Evolutionary conservation across 768 basidiomycete species (phyloP), one percentile per base, ranked within the genome.

Genomic region (Termitomyces sp.): DNA sequence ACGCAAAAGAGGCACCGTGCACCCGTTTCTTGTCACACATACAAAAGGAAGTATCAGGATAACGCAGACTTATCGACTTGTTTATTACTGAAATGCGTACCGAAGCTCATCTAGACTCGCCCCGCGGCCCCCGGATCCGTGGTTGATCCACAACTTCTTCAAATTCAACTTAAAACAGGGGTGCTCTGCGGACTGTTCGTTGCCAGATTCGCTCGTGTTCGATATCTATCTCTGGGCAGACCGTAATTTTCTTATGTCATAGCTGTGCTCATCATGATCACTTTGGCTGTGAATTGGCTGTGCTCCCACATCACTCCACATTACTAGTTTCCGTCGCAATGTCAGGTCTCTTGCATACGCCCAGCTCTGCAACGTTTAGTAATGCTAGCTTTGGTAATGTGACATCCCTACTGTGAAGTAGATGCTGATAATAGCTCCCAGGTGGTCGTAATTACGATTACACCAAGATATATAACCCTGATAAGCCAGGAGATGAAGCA

Each of bases 371-470:
- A 12, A 22, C 42, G 12, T 43, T 43, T 12, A 43, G 22, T 5
- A 43, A 43, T 24, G 10, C 42, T 22, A 43, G 22, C 22, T 13
- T 43, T 7, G 22, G 42, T 43, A 43, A 4, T n/a, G 24, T 43
- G 13, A 13, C 22, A 6, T 43, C 4, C 14, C 22, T 43, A 22
- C 12, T 24, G 42, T 22, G 22, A 43, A 13, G 22, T 24, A 13
- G 13, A 14, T 24, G 14, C 42, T 43, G 22, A 43, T 24, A 22
- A 13, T 43, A 6, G 42, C 14, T 43, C 13, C 14, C 18, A 56
- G 55, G 55, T 6, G 29, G 39, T 18, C 47, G 55, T 29, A 55
- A 31, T 31, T 42, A 59, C 7, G 55, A 63, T 55, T 61, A 63
- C 36, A 56, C 57, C 13, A 36, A 31, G 32, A 61, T 56, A 49